A percentile compares a stretch with the other conserved stretches of the same genome.
phyloP scores from a whole-genome alignment of 345 rosid genomes.

The Toxicodendron radicans region DNA sequence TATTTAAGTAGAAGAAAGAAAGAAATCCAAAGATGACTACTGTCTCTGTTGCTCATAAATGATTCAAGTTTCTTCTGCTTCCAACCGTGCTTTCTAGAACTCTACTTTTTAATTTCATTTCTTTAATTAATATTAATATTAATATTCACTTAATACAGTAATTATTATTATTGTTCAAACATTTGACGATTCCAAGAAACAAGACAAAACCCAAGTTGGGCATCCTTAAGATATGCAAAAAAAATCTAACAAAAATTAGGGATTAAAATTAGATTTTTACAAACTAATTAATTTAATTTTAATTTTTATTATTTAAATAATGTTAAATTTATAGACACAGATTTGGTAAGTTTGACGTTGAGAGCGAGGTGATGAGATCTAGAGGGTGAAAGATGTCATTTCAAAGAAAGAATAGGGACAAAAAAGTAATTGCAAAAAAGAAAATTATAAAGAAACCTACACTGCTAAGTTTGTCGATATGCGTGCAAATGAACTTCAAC shows the following conservation, averaged over 20 bases:
- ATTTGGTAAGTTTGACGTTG: not conserved
- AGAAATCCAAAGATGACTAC: not conserved
- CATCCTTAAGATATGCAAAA: too few species aligned
- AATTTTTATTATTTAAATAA: too few species aligned
- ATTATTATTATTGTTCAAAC: too few species aligned
- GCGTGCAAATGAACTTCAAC: conserved; percentile 58
- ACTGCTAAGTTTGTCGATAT: conserved; percentile 62
- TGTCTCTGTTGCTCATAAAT: conserved; percentile 17
- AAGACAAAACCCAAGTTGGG: not conserved
- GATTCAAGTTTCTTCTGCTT: not conserved
- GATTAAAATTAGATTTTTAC: too few species aligned
- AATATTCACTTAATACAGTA: too few species aligned
- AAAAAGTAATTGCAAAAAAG: conserved; percentile 41
- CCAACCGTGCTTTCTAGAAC: conserved; percentile 13
- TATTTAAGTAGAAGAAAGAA: not conserved
- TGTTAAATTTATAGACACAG: not conserved
- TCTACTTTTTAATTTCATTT: not conserved
- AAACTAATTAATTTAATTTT: too few species aligned
- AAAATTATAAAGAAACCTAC: conserved; percentile 23
- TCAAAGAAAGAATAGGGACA: conserved; percentile 41
- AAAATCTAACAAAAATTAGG: too few species aligned
- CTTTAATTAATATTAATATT: not conserved
- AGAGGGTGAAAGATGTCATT: conserved; percentile 45
- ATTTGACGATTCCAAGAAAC: not conserved
- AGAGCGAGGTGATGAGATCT: not conserved